Conservation (phyloP, 495 filamentous ascomycete genomes). For the Eremomyces bilateralis region DNA sequence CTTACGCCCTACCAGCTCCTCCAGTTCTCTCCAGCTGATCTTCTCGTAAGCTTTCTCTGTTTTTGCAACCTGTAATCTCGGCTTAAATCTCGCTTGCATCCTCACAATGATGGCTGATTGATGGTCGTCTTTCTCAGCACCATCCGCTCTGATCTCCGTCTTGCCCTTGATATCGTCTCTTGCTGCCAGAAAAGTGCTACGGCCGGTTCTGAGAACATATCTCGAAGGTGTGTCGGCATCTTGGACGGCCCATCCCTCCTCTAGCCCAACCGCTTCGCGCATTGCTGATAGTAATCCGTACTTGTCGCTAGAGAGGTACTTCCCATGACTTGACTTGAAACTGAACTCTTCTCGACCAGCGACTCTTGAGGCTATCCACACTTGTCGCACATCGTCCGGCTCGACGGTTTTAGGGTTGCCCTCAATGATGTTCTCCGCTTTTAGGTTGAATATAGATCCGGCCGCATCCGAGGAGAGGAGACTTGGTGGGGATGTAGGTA, state of each 20-base stretch:
- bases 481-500: constrained; percentile 44
- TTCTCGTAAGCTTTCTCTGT: constrained; percentile 63
- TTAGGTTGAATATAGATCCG: constrained; percentile 61
- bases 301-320: constrained; percentile 64
- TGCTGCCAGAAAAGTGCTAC: constrained; percentile 19
- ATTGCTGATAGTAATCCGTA: constrained; percentile 57
- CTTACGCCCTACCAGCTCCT: constrained; percentile 52
- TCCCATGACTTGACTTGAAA: constrained; percentile 75
- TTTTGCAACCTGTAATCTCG: constrained; percentile 50
- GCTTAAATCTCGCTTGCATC: constrained; percentile 91
- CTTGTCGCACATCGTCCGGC: constrained; percentile 83
- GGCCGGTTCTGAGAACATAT: constrained; percentile 15
- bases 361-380: constrained; percentile 76
- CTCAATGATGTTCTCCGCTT: constrained; percentile 61
- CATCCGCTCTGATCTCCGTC: constrained; percentile 52
- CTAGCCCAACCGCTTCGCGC: constrained; percentile 54
- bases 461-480: constrained; percentile 66
- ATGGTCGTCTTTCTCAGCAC: constrained; percentile 42
- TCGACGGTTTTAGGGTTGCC: constrained; percentile 54
- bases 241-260: constrained; percentile 46
- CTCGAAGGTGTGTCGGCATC: constrained; percentile 11
- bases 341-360: constrained; percentile 60
- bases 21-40: constrained; percentile 71
- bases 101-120: constrained; percentile 55
- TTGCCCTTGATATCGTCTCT: constrained; percentile 5